Evolutionary conservation across 2,329 filamentous ascomycete species (phyloP).

Genomic region (Phaeosphaeria sp.): DNA sequence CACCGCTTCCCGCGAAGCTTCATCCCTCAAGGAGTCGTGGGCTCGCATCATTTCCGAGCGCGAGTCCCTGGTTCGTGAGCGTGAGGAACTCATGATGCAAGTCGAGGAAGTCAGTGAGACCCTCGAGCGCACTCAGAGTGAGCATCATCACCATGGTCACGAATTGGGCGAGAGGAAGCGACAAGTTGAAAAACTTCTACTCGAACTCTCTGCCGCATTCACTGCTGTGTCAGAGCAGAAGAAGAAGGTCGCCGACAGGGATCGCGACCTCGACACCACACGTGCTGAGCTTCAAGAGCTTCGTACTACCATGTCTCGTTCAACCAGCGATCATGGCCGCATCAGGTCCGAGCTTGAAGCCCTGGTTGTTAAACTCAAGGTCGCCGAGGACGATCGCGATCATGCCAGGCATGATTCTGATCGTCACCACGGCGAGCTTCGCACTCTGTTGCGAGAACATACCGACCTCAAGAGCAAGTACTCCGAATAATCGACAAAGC

Average conservation of each 20-base stretch:
- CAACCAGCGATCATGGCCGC: slow-evolving; percentile 21
- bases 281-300: slow-evolving; percentile 28
- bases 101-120: slow-evolving; percentile 33
- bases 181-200: slow-evolving; percentile 27
- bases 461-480: slow-evolving; percentile 34
- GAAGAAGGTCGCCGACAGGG: slow-evolving; percentile 28
- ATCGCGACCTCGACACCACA: slow-evolving; percentile 23
- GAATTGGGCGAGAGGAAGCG: slow-evolving; percentile 29
- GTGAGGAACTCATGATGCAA: slow-evolving; percentile 23
- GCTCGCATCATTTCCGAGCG: slow-evolving; percentile 33
- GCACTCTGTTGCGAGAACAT: slow-evolving; percentile 26
- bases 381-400: slow-evolving; percentile 27
- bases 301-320: slow-evolving; percentile 10
- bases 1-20: slow-evolving; percentile 29
- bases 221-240: slow-evolving; percentile 29
- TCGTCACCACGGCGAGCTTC: slow-evolving; percentile 30
- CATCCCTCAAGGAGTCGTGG: slow-evolving; percentile 34
- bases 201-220: slow-evolving; percentile 29
- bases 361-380: slow-evolving; percentile 21
- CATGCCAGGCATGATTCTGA: slow-evolving; percentile 26
- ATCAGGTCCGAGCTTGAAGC: slow-evolving; percentile 26
- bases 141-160: slow-evolving; percentile 29
- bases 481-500: slow-evolving; percentile 22
- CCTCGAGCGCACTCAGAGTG: slow-evolving; percentile 29
- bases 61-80: slow-evolving; percentile 27